Evolutionary conservation across 805 yeast species (phyloP).

Genomic region (Zygoascus biomembranicola): DNA sequence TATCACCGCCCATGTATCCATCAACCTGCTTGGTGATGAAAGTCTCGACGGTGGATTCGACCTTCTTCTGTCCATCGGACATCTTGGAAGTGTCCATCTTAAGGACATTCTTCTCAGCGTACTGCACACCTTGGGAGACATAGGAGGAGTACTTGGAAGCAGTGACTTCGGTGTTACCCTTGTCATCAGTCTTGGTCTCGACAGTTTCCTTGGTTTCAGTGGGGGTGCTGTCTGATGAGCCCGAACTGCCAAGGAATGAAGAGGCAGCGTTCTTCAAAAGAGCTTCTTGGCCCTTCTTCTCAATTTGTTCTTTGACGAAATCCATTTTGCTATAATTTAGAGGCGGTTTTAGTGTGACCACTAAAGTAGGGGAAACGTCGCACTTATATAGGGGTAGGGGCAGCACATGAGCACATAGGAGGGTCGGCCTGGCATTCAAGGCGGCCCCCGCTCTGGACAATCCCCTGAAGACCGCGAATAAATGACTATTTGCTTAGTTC

Average conservation of each 20-base stretch:
- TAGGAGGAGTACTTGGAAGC: constrained; percentile 22
- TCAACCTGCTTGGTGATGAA: constrained; percentile 14
- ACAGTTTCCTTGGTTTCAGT: constrained; percentile 4
- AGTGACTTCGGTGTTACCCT: constrained; percentile 2
- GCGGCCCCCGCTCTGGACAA: neutral
- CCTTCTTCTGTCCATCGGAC: constrained; percentile 11
- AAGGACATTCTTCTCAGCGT: constrained; percentile 16
- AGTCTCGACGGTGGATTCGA: constrained; percentile 3
- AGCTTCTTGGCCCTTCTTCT: constrained; percentile 5
- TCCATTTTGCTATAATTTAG: constrained; percentile 9
- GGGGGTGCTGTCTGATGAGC: neutral
- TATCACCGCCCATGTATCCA: neutral
- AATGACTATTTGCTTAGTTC: no score
- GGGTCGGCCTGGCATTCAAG: neutral
- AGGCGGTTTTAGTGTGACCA: neutral
- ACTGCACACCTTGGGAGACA: constrained; percentile 25
- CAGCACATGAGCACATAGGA: no score
- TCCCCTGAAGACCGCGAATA: no score
- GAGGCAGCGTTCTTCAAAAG: constrained; percentile 4
- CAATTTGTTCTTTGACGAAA: constrained; percentile 11
- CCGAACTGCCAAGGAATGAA: constrained; percentile 5
- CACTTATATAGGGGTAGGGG: neutral
- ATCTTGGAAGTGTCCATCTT: constrained; percentile 13
- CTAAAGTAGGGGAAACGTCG: neutral
- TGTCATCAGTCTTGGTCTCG: constrained; percentile 9